phyloP scores from a whole-genome alignment of 2,329 filamentous ascomycete genomes.

The Cladosporium austrohemisphaericum region DNA sequence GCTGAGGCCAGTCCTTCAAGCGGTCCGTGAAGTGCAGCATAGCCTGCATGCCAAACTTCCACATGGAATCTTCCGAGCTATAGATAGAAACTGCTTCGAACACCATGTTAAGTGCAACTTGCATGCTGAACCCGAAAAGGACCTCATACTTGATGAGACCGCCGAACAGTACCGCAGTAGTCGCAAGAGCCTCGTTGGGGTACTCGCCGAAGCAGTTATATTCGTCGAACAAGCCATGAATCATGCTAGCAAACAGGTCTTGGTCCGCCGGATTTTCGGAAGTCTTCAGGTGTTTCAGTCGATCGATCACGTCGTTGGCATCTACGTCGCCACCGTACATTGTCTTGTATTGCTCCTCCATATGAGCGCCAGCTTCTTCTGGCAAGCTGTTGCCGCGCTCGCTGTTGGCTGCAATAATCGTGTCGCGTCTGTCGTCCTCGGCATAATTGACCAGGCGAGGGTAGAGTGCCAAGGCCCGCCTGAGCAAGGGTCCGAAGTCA shows the following conservation, averaged over 20 bases:
- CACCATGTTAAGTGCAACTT: conserved; percentile 95
- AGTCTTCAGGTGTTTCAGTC: conserved; percentile 81
- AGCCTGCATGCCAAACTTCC: conserved; percentile 94
- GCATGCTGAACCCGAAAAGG: conserved; percentile 82
- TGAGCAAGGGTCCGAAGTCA: conserved; percentile 75
- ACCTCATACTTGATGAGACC: conserved; percentile 93
- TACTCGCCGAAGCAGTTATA: conserved; percentile 95
- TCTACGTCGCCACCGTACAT: conserved; percentile 94
- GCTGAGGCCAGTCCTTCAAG: conserved; percentile 90
- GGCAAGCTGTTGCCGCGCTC: conserved; percentile 77
- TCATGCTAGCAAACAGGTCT: conserved; percentile 97
- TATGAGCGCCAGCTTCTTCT: conserved; percentile 74
- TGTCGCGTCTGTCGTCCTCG: conserved; percentile 70
- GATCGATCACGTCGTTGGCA: conserved; percentile 78
- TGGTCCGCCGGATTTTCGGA: conserved; percentile 82
- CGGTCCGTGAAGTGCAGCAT: conserved; percentile 81
- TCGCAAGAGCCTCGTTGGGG: conserved; percentile 90
- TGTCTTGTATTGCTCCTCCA: conserved; percentile 96
- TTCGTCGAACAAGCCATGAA: conserved; percentile 94
- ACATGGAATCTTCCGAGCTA: conserved; percentile 81
- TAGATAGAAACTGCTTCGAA: conserved; percentile 92
- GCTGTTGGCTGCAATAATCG: conserved; percentile 83
- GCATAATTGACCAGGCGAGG: conserved; percentile 95
- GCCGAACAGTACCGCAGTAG: conserved; percentile 92
- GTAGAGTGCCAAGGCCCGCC: conserved; percentile 86